These are phyloP conservation scores for Candida silvatica DNA, from an alignment of 805 yeast species.

Conservation along the genomic window DNA sequence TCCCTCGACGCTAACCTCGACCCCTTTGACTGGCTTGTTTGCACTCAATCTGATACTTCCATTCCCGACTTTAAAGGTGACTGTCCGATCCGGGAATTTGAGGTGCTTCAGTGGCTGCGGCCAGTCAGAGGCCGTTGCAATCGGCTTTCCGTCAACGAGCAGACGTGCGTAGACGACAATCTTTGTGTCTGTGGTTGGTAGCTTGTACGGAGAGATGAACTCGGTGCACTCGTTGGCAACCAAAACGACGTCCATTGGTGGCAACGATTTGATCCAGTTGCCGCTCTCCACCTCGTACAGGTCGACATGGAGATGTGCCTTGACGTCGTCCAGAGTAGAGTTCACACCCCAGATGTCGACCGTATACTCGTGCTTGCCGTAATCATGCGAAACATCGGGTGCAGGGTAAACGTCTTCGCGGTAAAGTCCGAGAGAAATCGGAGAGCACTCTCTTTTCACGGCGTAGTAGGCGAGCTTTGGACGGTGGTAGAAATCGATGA, in stretches of 20 bases:
- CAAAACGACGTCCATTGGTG: conserved; percentile 1
- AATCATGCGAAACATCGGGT: conserved; percentile 17
- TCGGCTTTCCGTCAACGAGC: neutral
- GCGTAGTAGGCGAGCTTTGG: conserved; percentile 42
- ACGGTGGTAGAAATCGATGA: conserved; percentile 31
- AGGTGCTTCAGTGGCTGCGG: conserved; percentile 40
- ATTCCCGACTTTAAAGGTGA: conserved; percentile 1
- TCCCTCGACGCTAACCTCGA: conserved; percentile 23
- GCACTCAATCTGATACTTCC: conserved; percentile 23
- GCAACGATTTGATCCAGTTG: conserved; percentile 12
- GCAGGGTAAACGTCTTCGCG: conserved; percentile 11
- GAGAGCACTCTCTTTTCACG: conserved; percentile 32
- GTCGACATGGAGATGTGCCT: conserved; percentile 21
- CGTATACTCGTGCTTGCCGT: conserved; percentile 13
- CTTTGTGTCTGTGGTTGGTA: conserved; percentile 4
- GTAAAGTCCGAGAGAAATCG: conserved; percentile 27
- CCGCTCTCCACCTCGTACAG: conserved; percentile 27
- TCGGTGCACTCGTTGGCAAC: conserved; percentile 4
- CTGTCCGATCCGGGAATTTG: conserved; percentile 19
- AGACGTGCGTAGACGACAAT: conserved; percentile 8
- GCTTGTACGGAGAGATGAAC: conserved; percentile 8
- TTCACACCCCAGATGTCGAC: conserved; percentile 36
- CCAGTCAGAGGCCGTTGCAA: conserved; percentile 24
- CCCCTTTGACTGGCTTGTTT: conserved; percentile 40
- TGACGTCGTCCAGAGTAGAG: conserved; percentile 14